A percentile compares a stretch with the other conserved stretches of the same genome.
Conservation (phyloP, 257 asterid species). For the Salvia rosmarinus region DNA sequence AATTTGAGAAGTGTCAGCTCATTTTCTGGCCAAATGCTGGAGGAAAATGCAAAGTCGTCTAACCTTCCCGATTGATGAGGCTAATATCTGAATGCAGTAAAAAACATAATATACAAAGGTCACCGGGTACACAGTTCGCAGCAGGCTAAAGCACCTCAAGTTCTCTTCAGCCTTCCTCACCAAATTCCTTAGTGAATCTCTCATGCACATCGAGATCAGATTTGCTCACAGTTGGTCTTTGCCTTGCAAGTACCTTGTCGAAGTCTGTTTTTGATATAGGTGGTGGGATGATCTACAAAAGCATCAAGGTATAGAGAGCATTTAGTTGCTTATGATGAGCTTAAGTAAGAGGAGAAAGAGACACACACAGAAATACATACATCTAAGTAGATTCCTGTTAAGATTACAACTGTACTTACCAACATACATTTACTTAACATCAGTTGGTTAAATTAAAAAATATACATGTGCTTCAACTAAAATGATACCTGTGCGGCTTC, state of each 20-base stretch:
- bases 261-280: constrained; percentile 83
- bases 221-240: constrained; percentile 94
- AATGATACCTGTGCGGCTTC: constrained; percentile 78
- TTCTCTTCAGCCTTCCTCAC: constrained; percentile 93
- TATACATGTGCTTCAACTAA: background rate
- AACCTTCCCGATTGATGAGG: constrained; percentile 36
- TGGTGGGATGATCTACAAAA: constrained; percentile 80
- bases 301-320: constrained; percentile 21
- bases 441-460: constrained; percentile 6
- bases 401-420: background rate
- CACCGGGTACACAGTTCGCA: constrained; percentile 25
- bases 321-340: background rate
- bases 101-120: constrained; percentile 46
- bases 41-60: constrained; percentile 26
- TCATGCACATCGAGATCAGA: constrained; percentile 90
- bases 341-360: constrained; percentile 16
- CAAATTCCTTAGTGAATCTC: constrained; percentile 89
- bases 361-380: background rate
- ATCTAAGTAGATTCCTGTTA: background rate
- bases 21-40: constrained; percentile 41
- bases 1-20: constrained; percentile 31
- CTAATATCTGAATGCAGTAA: constrained; percentile 29
- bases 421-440: background rate
- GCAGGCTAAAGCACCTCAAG: constrained; percentile 19
- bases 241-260: constrained; percentile 92